These are phyloP conservation scores for Rhizodiscina lignyota DNA, from an alignment of 495 filamentous ascomycete genomes.

Conservation along the genomic window DNA sequence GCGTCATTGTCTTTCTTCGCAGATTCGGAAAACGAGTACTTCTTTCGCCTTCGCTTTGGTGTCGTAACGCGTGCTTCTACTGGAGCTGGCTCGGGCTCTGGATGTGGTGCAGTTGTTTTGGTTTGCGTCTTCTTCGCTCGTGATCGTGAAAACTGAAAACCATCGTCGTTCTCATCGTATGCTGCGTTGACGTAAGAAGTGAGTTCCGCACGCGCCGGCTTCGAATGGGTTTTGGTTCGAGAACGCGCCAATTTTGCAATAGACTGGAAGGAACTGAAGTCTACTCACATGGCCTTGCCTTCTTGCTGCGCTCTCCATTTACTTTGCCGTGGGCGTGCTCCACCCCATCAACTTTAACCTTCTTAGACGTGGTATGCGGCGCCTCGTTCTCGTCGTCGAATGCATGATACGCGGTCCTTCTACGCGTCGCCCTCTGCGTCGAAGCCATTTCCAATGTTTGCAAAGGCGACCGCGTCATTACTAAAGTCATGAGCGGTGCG, in stretches of 20 bases:
- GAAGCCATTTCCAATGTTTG: conserved; percentile 17
- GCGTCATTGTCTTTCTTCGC: conserved; percentile 18
- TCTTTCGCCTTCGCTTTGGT: conserved; percentile 20
- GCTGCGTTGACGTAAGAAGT: conserved; percentile 15
- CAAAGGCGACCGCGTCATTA: conserved; percentile 18
- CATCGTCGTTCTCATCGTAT: conserved; percentile 51
- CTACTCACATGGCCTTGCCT: conserved; percentile 12
- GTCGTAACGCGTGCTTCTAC: conserved; percentile 10
- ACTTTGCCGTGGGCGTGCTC: conserved; percentile 1
- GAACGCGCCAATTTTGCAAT: neutral
- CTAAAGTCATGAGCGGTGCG: conserved; percentile 22
- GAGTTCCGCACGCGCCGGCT: conserved; percentile 5
- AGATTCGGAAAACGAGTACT: conserved; percentile 12
- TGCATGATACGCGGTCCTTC: conserved; percentile 14
- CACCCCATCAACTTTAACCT: conserved; percentile 1
- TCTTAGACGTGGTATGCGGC: conserved; percentile 8
- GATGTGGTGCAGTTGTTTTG: conserved; percentile 8
- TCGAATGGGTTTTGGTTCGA: neutral
- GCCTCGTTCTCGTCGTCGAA: conserved; percentile 17
- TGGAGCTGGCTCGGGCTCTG: conserved; percentile 21
- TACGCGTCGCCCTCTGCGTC: conserved; percentile 16
- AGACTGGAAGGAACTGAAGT: neutral
- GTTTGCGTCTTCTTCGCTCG: conserved; percentile 35
- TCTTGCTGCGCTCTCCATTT: conserved; percentile 9
- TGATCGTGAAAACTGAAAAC: conserved; percentile 41